Conservation (phyloP, 2,329 filamentous ascomycete species). For the Beauveria rudraprayagi region DNA sequence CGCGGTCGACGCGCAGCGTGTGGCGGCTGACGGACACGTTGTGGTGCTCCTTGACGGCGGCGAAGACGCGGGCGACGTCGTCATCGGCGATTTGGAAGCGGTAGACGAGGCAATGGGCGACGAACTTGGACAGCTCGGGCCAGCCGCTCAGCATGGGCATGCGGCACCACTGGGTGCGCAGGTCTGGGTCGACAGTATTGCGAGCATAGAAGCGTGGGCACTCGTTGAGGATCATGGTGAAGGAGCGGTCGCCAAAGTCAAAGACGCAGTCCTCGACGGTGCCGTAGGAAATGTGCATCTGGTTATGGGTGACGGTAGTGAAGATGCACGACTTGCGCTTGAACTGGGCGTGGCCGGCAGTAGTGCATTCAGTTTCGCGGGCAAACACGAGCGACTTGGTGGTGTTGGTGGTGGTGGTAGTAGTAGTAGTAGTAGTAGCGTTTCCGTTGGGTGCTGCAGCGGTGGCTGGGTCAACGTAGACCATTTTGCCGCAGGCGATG, state of each 20-base stretch:
- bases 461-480: slow-evolving; percentile 19
- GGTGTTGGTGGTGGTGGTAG: not conserved
- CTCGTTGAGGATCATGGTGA: slow-evolving; percentile 44
- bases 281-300: slow-evolving; percentile 42
- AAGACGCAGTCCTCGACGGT: slow-evolving; percentile 39
- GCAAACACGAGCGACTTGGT: slow-evolving; percentile 32
- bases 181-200: slow-evolving; percentile 5
- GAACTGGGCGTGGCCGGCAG: slow-evolving; percentile 32
- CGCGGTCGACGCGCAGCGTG: slow-evolving; percentile 14
- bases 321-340: slow-evolving; percentile 34
- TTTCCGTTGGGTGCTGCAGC: too few species aligned
- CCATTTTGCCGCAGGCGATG: slow-evolving; percentile 41
- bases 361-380: slow-evolving; percentile 30
- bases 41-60: slow-evolving; percentile 15
- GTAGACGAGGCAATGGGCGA: slow-evolving; percentile 39
- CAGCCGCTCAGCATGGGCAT: slow-evolving; percentile 20
- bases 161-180: slow-evolving; percentile 20
- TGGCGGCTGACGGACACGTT: slow-evolving; percentile 19
- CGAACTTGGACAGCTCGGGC: slow-evolving; percentile 24
- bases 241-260: slow-evolving; percentile 25
- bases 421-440: too few species aligned
- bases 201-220: slow-evolving; percentile 41
- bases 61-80: slow-evolving; percentile 20
- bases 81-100: slow-evolving; percentile 22
- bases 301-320: slow-evolving; percentile 18